phyloP scores from a whole-genome alignment of 1,139 yeast genomes.

The Diutina mesorugosa region DNA sequence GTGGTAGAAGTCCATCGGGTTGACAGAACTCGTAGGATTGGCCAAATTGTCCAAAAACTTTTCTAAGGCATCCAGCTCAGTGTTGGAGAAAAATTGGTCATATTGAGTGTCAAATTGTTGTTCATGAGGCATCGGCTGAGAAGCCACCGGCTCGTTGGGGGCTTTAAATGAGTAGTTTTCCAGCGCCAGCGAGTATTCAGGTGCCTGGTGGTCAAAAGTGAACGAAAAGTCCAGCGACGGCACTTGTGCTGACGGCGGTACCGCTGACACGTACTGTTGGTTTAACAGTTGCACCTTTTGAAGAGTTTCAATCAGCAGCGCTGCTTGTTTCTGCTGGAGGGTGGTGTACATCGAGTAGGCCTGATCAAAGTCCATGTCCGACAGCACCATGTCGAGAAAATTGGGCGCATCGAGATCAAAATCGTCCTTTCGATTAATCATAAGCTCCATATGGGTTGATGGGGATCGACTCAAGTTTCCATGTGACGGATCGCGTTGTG shows the following conservation, averaged over 20 bases:
- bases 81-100: slow-evolving; percentile 33
- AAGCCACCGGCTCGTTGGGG: neutral
- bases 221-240: neutral
- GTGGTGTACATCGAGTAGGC: slow-evolving; percentile 29
- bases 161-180: neutral
- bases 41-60: slow-evolving; percentile 32
- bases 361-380: slow-evolving; percentile 36
- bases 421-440: slow-evolving; percentile 1
- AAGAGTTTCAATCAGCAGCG: slow-evolving; percentile 23
- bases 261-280: neutral
- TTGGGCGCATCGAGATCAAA: slow-evolving; percentile 1
- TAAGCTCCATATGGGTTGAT: slow-evolving; percentile 1
- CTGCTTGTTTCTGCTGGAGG: slow-evolving; percentile 27
- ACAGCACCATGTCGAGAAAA: slow-evolving; percentile 9
- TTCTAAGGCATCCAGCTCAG: slow-evolving; percentile 33
- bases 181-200: neutral
- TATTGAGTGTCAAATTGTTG: neutral
- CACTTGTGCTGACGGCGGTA: neutral
- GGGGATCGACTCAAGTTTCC: neutral
- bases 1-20: slow-evolving; percentile 20
- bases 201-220: neutral
- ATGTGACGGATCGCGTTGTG: neutral
- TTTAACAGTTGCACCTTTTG: slow-evolving; percentile 21
- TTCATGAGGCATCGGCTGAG: neutral
- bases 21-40: slow-evolving; percentile 12